These are phyloP conservation scores for Saccharomycopsis sp. DNA, from an alignment of 805 yeast species.

Conservation along the genomic window DNA sequence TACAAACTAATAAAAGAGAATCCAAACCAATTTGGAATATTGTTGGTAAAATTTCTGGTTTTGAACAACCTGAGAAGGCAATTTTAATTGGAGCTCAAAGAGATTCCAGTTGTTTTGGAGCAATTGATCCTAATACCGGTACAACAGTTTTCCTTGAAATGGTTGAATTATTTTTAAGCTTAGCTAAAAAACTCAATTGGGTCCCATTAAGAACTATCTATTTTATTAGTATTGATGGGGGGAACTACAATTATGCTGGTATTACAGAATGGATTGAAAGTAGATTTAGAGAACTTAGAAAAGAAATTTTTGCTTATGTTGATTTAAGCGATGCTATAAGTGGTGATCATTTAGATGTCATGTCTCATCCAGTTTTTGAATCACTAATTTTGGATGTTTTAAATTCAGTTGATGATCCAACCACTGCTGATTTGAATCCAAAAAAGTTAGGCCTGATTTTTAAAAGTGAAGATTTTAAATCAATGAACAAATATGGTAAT, in stretches of 20 bases:
- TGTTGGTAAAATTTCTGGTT: slow-evolving; percentile 65
- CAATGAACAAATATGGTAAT: slow-evolving; percentile 42
- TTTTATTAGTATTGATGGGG: slow-evolving; percentile 77
- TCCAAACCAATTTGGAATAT: slow-evolving; percentile 71
- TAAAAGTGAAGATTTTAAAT: slow-evolving; percentile 17
- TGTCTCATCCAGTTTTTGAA: slow-evolving; percentile 56
- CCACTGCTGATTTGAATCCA: background rate
- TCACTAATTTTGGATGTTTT: slow-evolving; percentile 22
- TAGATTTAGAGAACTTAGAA: slow-evolving; percentile 39
- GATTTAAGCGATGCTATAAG: slow-evolving; percentile 61
- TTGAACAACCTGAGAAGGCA: slow-evolving; percentile 67
- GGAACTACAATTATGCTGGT: slow-evolving; percentile 75
- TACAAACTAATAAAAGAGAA: slow-evolving; percentile 35
- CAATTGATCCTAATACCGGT: slow-evolving; percentile 62
- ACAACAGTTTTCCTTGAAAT: slow-evolving; percentile 64
- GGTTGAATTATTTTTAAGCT: slow-evolving; percentile 52
- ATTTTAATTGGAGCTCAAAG: slow-evolving; percentile 75
- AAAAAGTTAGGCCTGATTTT: background rate
- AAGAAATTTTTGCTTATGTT: slow-evolving; percentile 58
- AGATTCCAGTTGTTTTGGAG: slow-evolving; percentile 71
- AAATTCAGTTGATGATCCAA: slow-evolving; percentile 12
- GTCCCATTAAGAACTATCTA: slow-evolving; percentile 71
- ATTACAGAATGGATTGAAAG: slow-evolving; percentile 67
- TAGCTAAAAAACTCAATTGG: slow-evolving; percentile 65
- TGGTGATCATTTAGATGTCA: slow-evolving; percentile 41